These are phyloP conservation scores for Prototheca wickerhamii DNA, from an alignment of 163 green algal species.

Conservation along the genomic window DNA sequence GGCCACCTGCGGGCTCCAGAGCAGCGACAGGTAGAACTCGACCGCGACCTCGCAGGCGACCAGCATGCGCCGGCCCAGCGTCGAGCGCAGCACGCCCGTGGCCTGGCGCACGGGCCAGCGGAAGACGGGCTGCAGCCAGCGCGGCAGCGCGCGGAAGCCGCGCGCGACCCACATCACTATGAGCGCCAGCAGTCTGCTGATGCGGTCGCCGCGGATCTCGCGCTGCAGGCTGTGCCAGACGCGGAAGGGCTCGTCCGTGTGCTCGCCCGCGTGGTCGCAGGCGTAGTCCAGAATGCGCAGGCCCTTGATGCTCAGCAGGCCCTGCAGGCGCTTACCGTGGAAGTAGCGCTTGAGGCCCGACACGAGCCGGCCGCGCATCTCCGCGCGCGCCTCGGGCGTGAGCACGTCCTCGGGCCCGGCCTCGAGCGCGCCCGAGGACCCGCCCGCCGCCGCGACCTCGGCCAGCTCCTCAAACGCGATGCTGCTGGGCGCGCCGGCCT, in stretches of 20 bases:
- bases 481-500: no score
- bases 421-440: no score
- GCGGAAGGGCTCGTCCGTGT: constrained; percentile 2
- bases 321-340: constrained; percentile 36
- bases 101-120: constrained; percentile 4
- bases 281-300: constrained; percentile 55
- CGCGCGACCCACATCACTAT: constrained; percentile 23
- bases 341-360: constrained; percentile 48
- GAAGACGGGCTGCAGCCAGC: constrained; percentile 22
- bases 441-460: no score
- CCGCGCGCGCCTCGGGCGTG: constrained; percentile 25
- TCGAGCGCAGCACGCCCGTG: constrained; percentile 13
- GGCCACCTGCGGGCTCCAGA: constrained; percentile 44
- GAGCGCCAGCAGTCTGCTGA: constrained; percentile 13
- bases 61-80: constrained; percentile 47
- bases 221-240: constrained; percentile 20
- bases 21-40: constrained; percentile 65
- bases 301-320: constrained; percentile 23
- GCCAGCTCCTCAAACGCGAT: no score
- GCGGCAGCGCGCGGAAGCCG: constrained; percentile 7
- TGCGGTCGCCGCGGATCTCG: constrained; percentile 4
- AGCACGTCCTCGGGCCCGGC: no score
- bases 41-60: constrained; percentile 56
- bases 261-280: constrained; percentile 45
- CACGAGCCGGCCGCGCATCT: constrained; percentile 47